Percentiles rank a stretch among this genome's conserved stretches.
phyloP scores from a whole-genome alignment of 2,329 filamentous ascomycete species.

The Metarhizium anisopliae region DNA sequence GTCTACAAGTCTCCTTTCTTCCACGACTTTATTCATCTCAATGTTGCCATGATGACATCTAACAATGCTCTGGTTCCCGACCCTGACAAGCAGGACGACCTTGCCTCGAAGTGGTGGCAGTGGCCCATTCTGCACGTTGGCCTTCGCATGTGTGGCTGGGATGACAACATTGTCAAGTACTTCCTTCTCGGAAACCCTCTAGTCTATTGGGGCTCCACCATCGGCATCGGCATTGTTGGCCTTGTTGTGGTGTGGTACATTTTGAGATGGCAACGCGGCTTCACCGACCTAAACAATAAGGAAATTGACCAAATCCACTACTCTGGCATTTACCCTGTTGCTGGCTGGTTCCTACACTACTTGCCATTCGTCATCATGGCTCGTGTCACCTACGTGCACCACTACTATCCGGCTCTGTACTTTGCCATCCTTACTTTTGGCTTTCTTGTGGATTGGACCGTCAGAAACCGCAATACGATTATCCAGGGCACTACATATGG shows the following conservation, averaged over 20 bases:
- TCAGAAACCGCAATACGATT: constrained; percentile 54
- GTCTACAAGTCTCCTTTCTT: constrained; percentile 96
- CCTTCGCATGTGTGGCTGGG: constrained; percentile 98
- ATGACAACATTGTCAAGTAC: constrained; percentile 91
- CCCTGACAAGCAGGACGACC: constrained; percentile 96
- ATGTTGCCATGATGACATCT: constrained; percentile 99
- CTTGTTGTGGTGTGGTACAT: constrained; percentile 74
- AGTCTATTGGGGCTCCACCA: constrained; percentile 91
- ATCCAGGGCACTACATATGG: constrained; percentile 64
- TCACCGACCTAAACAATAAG: constrained; percentile 64
- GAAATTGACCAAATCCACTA: constrained; percentile 96
- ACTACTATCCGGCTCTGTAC: constrained; percentile 97
- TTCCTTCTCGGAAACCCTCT: constrained; percentile 95
- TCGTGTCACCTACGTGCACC: constrained; percentile 96
- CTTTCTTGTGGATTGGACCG: constrained; percentile 80
- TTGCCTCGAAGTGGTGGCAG: constrained; percentile 96
- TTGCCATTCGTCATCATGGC: constrained; percentile 95
- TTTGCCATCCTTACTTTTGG: constrained; percentile 87
- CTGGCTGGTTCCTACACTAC: constrained; percentile 96
- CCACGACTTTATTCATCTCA: constrained; percentile 94
- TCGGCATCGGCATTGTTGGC: constrained; percentile 63
- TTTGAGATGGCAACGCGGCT: constrained; percentile 93
- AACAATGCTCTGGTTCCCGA: constrained; percentile 98
- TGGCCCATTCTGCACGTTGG: constrained; percentile 95
- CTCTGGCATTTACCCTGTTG: constrained; percentile 78